Evolutionary conservation across 148 eudicot genomes (phyloP), one percentile per base, ranked within the genome.

Genomic region (Bassia scoparia): DNA sequence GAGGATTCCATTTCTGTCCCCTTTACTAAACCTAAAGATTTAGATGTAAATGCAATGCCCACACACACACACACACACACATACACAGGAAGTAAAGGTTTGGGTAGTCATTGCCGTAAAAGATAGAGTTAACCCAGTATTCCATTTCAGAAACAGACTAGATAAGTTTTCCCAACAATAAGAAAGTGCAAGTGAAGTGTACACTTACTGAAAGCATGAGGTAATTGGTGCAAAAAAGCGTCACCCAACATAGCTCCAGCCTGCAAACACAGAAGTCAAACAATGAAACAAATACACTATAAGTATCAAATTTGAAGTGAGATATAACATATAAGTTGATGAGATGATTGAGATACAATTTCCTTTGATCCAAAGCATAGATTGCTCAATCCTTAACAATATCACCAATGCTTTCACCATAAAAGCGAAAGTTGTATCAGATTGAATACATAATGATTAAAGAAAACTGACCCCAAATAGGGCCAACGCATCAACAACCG

Each of bases 161-260:
- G 33, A 58, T 56, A 34, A 43, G 34, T 16, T 49, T 29, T 20
- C 31, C 14, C 23, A 59, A 58, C 68, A 14, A 21, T 16, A 29
- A 52, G 41, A 44, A 41, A 31, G 34, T 4, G 38, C 33, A 62
- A 35, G 61, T 23, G 33, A 62, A 35, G 61, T 23, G 33, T 26
- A 69, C 49, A 46, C 68, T 58, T 76, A 81, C 80, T 73, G 69
- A 88, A 94, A 75, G 98, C 97, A 82, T 94, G 98, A 50, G 97
- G 98, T 67, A 94, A 67, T 80, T 94, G 98, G 84, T 94, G 98
- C 84, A 94, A 86, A 84, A 94, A 94, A 67, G 98, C 97, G 82
- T 94, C 97, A 20, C 98, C 98, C 60, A 94, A 79, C 98, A 91
- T 94, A n/a, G 98, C 98, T 82, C 98, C 98, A 34, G 98, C 98